These are phyloP conservation scores for Usnea hakonensis DNA, from an alignment of 495 filamentous ascomycete genomes.

Conservation along the genomic window DNA sequence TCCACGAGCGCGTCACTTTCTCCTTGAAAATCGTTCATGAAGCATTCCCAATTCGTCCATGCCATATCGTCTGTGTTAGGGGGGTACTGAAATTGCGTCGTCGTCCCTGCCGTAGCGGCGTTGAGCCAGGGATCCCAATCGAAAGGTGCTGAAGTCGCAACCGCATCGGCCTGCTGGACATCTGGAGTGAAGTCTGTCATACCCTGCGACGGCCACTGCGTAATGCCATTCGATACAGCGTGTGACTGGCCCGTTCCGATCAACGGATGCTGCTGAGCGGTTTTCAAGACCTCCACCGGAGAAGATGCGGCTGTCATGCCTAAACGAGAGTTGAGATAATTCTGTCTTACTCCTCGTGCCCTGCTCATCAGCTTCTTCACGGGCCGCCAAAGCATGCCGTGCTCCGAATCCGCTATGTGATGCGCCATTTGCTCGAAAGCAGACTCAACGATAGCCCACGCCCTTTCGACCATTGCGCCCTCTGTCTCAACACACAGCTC, in stretches of 20 bases:
- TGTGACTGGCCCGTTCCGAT: not conserved
- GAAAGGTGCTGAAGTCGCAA: not conserved
- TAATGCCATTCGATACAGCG: not conserved
- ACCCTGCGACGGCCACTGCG: not conserved
- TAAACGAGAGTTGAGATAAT: slow-evolving; percentile 1
- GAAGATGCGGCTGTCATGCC: not conserved
- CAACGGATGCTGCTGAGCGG: not conserved
- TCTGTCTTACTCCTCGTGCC: slow-evolving; percentile 24
- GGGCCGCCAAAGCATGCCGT: slow-evolving; percentile 65
- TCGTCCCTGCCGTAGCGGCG: not conserved
- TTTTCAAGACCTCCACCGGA: not conserved
- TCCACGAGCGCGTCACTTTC: not conserved
- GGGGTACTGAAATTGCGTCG: not conserved
- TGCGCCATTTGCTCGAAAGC: slow-evolving; percentile 47
- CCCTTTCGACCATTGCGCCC: slow-evolving; percentile 64
- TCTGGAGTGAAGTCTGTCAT: not conserved
- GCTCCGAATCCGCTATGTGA: slow-evolving; percentile 44
- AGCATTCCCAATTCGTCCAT: not conserved
- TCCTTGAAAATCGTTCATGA: not conserved
- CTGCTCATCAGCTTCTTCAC: slow-evolving; percentile 58
- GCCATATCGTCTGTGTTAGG: not conserved
- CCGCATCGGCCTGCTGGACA: not conserved
- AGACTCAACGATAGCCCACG: slow-evolving; percentile 63
- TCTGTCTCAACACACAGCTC: slow-evolving; percentile 67
- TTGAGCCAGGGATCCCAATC: not conserved